Evolutionary conservation across 208 protist genomes (phyloP), one percentile per base, ranked within the genome.

Genomic region (Acanthamoeba healyi): DNA sequence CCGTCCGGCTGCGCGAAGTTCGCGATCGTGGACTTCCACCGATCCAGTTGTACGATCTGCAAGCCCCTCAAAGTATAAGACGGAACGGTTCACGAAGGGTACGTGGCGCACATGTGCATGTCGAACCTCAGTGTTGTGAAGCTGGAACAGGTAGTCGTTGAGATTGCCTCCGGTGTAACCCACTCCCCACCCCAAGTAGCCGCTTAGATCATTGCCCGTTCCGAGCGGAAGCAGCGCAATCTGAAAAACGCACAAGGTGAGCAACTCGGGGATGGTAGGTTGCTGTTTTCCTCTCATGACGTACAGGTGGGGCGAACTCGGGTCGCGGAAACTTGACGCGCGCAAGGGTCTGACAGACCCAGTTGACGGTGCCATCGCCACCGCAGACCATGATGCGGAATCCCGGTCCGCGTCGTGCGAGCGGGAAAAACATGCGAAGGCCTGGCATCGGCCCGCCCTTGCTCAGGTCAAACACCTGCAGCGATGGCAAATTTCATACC

Each of bases 361-460:
- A 88, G 54, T 88, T 88, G n/a, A 88, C 81, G 34, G 81, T 88
- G 46, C 81, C 81, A 34, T 88, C 81, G 26, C 81, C 81, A 26
- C 81, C 81, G 54, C 81, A 88, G 24, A 88, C 54, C 44, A 88
- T 56, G 49, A 88, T 63, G 32, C 81, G 81, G 81, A 88, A 88
- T 9, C 49, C 81, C 19, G n/a, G 44, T 0, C 81, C 81, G 17
- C 49, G 44, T 6, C 54, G 49, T 29, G 54, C 81, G 5, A 88
- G 81, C n/a, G 49, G 81, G 34, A 63, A 65, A 34, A 88, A 88
- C 81, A 88, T 88, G 54, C 54, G 49, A 0, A 88, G 54, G 22
- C 81, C 81, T 12, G 54, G 49, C 81, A 56, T 88, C 7, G 81
- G 81, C 14, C 81, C 81, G 54, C 81, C 81, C 38, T 88, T 40